These are phyloP conservation scores for Fusarium nurragi DNA, from an alignment of 2,329 filamentous ascomycete genomes.

Conservation along the genomic window DNA sequence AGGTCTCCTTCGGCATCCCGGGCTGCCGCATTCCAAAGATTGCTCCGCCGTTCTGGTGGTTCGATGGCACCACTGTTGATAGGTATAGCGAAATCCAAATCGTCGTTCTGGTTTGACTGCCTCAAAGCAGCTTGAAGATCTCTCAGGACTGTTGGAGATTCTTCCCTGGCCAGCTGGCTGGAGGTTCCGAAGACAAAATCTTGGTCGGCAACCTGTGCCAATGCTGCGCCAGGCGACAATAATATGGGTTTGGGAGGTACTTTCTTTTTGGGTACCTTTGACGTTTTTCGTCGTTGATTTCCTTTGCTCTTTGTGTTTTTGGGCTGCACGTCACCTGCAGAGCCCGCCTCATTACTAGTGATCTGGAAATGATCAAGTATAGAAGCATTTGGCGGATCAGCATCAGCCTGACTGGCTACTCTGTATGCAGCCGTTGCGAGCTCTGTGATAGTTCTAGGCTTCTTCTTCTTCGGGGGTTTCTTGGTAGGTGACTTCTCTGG, in stretches of 20 bases:
- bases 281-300: conserved; percentile 47
- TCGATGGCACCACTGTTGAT: conserved; percentile 53
- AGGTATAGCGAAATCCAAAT: conserved; percentile 53
- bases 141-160: conserved; percentile 72
- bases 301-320: conserved; percentile 48
- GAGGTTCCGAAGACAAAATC: conserved; percentile 87
- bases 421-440: conserved; percentile 77
- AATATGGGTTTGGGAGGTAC: conserved; percentile 60
- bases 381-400: conserved; percentile 48
- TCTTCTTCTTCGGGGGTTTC: conserved; percentile 74
- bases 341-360: not conserved
- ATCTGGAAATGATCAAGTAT: conserved; percentile 56
- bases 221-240: conserved; percentile 74
- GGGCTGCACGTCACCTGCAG: not conserved
- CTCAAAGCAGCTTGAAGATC: conserved; percentile 71
- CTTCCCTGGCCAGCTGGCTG: conserved; percentile 79
- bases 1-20: conserved; percentile 72
- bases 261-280: conserved; percentile 53
- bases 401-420: conserved; percentile 46
- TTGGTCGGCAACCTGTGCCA: conserved; percentile 72
- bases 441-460: conserved; percentile 79
- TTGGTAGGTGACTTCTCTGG: conserved; percentile 53
- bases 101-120: conserved; percentile 60
- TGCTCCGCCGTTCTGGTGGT: conserved; percentile 45
- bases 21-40: conserved; percentile 77